Conservation (phyloP, 495 filamentous ascomycete genomes). For the Podospora didyma region DNA sequence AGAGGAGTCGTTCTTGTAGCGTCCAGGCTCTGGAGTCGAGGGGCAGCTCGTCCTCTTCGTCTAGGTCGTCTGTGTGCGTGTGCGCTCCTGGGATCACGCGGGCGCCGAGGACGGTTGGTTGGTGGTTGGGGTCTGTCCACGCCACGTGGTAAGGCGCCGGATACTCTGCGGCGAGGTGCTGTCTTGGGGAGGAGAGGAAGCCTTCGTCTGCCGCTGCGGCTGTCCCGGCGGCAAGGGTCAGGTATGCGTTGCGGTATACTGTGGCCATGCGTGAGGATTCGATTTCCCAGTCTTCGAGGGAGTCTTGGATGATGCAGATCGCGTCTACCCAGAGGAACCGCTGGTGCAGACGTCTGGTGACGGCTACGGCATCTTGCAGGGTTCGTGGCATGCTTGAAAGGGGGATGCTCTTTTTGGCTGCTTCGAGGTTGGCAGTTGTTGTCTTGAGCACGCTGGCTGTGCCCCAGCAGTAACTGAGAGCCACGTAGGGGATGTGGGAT, state of each 20-base stretch:
- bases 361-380: neutral
- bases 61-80: neutral
- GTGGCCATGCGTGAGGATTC: slow-evolving; percentile 11
- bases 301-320: slow-evolving; percentile 9
- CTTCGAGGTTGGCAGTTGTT: neutral
- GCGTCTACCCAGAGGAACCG: slow-evolving; percentile 5
- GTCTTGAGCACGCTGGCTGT: neutral
- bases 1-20: slow-evolving; percentile 7
- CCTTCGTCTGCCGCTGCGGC: slow-evolving; percentile 3
- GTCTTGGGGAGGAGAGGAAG: neutral
- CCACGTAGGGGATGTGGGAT: neutral
- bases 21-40: slow-evolving; percentile 3
- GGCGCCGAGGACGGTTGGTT: neutral
- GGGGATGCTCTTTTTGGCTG: neutral
- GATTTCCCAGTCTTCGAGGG: slow-evolving; percentile 4
- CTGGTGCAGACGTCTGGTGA: neutral
- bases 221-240: slow-evolving; percentile 6
- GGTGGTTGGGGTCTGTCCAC: neutral
- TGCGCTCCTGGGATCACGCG: neutral
- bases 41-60: neutral
- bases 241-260: slow-evolving; percentile 5
- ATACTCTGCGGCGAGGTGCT: neutral
- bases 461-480: slow-evolving; percentile 6
- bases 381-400: neutral
- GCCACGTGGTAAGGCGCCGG: neutral